phyloP scores from a whole-genome alignment of 2,329 filamentous ascomycete genomes.

The Emmonsiellopsis sp. region DNA sequence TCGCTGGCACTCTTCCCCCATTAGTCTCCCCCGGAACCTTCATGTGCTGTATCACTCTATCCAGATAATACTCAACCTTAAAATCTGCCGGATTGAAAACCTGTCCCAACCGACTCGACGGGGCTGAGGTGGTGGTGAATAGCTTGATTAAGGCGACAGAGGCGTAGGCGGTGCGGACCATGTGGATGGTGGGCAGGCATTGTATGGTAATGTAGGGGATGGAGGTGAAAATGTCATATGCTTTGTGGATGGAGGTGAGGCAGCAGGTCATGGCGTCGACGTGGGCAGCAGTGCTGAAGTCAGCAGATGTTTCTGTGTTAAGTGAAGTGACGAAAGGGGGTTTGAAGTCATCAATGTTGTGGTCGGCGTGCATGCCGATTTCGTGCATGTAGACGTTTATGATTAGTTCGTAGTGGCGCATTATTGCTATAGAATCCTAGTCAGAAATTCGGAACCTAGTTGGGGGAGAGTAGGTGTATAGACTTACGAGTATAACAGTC shows the following conservation, averaged over 20 bases:
- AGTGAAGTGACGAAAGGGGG: slow-evolving; percentile 35
- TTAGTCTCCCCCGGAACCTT: slow-evolving; percentile 53
- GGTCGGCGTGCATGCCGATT: slow-evolving; percentile 58
- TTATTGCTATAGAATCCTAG: slow-evolving; percentile 38
- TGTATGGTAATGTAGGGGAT: slow-evolving; percentile 52
- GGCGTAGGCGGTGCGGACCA: slow-evolving; percentile 62
- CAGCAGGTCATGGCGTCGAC: slow-evolving; percentile 60
- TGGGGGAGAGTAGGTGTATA: slow-evolving; percentile 1
- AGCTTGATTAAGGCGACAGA: slow-evolving; percentile 66
- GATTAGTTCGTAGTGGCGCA: slow-evolving; percentile 55
- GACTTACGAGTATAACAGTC: slow-evolving; percentile 50
- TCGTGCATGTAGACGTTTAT: slow-evolving; percentile 68
- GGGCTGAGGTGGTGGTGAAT: slow-evolving; percentile 56
- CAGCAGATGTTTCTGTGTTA: slow-evolving; percentile 25
- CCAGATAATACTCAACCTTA: slow-evolving; percentile 56
- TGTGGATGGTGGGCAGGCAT: slow-evolving; percentile 59
- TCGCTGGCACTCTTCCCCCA: slow-evolving; percentile 55
- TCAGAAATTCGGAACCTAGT: background rate
- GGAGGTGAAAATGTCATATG: slow-evolving; percentile 55
- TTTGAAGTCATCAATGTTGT: slow-evolving; percentile 45
- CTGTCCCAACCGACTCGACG: slow-evolving; percentile 57
- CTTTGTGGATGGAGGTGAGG: slow-evolving; percentile 54
- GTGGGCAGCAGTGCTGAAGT: slow-evolving; percentile 47
- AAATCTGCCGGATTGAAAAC: slow-evolving; percentile 61
- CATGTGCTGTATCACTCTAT: slow-evolving; percentile 61